Conservation (phyloP, 2,329 filamentous ascomycete species). For the Sphaerulina populicola region DNA sequence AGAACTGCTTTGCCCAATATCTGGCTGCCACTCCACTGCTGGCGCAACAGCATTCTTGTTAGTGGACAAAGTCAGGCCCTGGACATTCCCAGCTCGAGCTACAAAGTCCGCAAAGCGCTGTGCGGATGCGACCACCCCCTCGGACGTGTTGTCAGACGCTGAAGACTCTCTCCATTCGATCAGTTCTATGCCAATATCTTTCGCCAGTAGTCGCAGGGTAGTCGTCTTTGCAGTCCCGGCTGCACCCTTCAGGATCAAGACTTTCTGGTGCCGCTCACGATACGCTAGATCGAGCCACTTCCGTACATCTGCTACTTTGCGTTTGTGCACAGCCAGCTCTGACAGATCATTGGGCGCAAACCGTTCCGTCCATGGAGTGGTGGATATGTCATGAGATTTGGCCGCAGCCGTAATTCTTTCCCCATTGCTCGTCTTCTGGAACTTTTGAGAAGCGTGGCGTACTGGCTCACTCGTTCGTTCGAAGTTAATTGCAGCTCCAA, state of each 20-base stretch:
- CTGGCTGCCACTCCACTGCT: background rate
- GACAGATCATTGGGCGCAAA: conserved; percentile 68
- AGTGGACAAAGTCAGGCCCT: conserved; percentile 51
- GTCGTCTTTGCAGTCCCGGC: conserved; percentile 92
- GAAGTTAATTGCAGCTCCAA: conserved; percentile 16
- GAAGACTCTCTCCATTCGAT: conserved; percentile 87
- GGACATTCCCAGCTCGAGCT: conserved; percentile 69
- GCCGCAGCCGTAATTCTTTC: conserved; percentile 29
- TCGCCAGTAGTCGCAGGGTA: conserved; percentile 68
- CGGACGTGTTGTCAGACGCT: conserved; percentile 50
- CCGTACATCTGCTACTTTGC: conserved; percentile 78
- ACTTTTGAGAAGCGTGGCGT: conserved; percentile 37
- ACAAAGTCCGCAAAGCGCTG: conserved; percentile 90
- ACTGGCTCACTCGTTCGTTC: conserved; percentile 13
- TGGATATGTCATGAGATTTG: conserved; percentile 45
- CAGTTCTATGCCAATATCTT: conserved; percentile 66
- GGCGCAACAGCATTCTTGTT: conserved; percentile 12
- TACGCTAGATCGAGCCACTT: conserved; percentile 73
- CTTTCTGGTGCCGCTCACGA: conserved; percentile 40
- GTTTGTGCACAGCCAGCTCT: conserved; percentile 90
- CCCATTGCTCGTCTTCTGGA: conserved; percentile 35
- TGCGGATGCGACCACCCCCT: conserved; percentile 61
- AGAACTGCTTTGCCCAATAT: conserved; percentile 3
- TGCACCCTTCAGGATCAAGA: conserved; percentile 68
- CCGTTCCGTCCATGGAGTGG: conserved; percentile 78